phyloP scores from a whole-genome alignment of 2,329 filamentous ascomycete genomes.

The Grosmannia serpens region DNA sequence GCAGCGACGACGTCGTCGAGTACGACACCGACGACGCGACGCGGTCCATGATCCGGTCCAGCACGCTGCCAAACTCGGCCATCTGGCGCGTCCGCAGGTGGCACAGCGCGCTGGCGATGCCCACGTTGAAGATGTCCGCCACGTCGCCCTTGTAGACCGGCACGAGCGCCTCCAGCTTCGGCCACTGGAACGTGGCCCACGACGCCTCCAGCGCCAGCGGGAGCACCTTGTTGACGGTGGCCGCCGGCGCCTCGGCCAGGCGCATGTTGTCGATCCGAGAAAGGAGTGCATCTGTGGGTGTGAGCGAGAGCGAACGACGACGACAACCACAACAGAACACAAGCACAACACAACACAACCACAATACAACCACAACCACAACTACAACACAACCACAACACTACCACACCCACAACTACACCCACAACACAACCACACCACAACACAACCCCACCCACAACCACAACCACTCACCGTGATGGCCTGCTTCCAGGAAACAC shows the following conservation, averaged over 20 bases:
- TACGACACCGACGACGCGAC: constrained; percentile 65
- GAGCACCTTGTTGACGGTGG: constrained; percentile 51
- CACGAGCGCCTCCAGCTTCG: constrained; percentile 58
- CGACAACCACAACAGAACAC: neutral
- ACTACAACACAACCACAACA: too few relatives aligned
- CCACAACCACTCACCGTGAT: constrained; percentile 74
- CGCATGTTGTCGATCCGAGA: constrained; percentile 76
- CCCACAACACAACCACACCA: too few relatives aligned
- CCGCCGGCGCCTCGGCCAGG: constrained; percentile 22
- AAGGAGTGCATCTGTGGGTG: constrained; percentile 64
- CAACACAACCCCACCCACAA: too few relatives aligned
- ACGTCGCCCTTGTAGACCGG: constrained; percentile 31
- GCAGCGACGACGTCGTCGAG: constrained; percentile 67
- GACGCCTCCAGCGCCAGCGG: constrained; percentile 84
- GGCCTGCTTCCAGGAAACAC: constrained; percentile 89
- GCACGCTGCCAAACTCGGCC: constrained; percentile 39
- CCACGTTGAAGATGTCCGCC: constrained; percentile 67
- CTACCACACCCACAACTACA: too few relatives aligned
- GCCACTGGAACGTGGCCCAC: constrained; percentile 80
- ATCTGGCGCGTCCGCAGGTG: constrained; percentile 43
- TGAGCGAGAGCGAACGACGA: neutral
- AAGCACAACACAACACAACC: too few relatives aligned
- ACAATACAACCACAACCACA: too few relatives aligned
- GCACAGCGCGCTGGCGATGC: constrained; percentile 57
- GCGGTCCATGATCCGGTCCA: constrained; percentile 56